A percentile compares a stretch with the other conserved stretches of the same genome.
Evolutionary conservation across 352 stramenopile species (phyloP).

Genomic region (Phytophthora fragariaefolia): DNA sequence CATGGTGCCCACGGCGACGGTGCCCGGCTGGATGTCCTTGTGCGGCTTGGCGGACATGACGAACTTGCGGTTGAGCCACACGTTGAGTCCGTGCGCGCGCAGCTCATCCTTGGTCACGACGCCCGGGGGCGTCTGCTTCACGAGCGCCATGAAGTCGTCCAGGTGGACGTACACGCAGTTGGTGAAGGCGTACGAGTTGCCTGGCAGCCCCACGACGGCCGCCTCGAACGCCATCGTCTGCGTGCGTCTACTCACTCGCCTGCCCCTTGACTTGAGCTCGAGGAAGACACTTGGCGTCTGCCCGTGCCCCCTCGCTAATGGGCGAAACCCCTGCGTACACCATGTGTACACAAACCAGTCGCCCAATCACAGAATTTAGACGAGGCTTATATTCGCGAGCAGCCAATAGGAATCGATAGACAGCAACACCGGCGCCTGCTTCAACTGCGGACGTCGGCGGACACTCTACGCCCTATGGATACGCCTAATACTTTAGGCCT

Average conservation of each 20-base stretch:
- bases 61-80: constrained; percentile 87
- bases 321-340: constrained; percentile 17
- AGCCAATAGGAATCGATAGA: constrained; percentile 13
- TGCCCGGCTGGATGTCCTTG: constrained; percentile 62
- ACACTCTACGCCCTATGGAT: background rate
- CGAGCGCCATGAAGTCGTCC: constrained; percentile 78
- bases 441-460: constrained; percentile 12
- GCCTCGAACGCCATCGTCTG: constrained; percentile 62
- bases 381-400: constrained; percentile 7
- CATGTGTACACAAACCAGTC: constrained; percentile 1
- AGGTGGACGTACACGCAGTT: constrained; percentile 84
- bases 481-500: constrained; percentile 23
- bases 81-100: constrained; percentile 73
- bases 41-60: constrained; percentile 81
- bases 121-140: constrained; percentile 64
- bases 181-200: constrained; percentile 83
- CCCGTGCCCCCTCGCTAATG: background rate
- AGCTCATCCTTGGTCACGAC: constrained; percentile 77
- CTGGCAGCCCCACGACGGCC: constrained; percentile 67
- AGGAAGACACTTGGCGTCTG: constrained; percentile 15
- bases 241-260: too few species aligned
- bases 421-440: constrained; percentile 10
- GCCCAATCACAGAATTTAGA: constrained; percentile 25
- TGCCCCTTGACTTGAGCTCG: too few species aligned
- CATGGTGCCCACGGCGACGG: constrained; percentile 76